Evolutionary conservation across 2,329 filamentous ascomycete genomes (phyloP).

Genomic region (Thelonectria discophora): DNA sequence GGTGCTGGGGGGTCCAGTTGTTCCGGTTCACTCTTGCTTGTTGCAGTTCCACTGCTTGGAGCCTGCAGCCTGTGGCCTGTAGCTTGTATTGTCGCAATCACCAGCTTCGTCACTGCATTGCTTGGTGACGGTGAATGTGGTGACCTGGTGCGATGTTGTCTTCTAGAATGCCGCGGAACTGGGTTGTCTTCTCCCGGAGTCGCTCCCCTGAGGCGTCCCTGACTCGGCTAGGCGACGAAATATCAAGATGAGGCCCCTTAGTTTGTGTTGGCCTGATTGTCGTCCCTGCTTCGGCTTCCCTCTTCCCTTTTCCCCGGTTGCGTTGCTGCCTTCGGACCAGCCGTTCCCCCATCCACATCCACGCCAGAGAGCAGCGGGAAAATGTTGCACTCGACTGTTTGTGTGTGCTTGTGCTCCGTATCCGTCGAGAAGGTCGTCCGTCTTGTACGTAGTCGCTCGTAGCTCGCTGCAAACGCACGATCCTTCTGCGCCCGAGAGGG

Average conservation of each 20-base stretch:
- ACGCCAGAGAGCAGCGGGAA: neutral
- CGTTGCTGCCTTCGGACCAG: neutral
- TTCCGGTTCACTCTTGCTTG: no score
- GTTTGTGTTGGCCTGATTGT: conserved; percentile 12
- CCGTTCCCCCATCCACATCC: neutral
- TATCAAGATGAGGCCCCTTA: conserved; percentile 21
- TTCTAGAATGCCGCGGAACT: conserved; percentile 47
- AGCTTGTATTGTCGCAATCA: no score
- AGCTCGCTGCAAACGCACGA: neutral
- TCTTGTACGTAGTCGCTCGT: no score
- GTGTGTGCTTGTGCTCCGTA: no score
- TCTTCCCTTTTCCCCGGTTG: neutral
- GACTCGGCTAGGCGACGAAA: conserved; percentile 25
- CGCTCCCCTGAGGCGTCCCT: conserved; percentile 29
- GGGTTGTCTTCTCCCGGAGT: conserved; percentile 33
- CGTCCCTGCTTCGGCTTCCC: neutral
- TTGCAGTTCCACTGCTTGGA: no score
- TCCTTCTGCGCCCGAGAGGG: conserved; percentile 11
- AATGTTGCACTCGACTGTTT: neutral
- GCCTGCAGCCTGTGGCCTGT: no score
- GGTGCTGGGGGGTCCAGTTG: no score
- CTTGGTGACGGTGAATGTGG: no score
- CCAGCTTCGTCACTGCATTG: no score
- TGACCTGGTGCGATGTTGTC: conserved; percentile 26
- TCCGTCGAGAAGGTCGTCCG: no score